Percentiles rank a stretch among this genome's conserved stretches.
Evolutionary conservation across 169 alveolate genomes (phyloP).

Genomic region (Plasmodium gonderi): DNA sequence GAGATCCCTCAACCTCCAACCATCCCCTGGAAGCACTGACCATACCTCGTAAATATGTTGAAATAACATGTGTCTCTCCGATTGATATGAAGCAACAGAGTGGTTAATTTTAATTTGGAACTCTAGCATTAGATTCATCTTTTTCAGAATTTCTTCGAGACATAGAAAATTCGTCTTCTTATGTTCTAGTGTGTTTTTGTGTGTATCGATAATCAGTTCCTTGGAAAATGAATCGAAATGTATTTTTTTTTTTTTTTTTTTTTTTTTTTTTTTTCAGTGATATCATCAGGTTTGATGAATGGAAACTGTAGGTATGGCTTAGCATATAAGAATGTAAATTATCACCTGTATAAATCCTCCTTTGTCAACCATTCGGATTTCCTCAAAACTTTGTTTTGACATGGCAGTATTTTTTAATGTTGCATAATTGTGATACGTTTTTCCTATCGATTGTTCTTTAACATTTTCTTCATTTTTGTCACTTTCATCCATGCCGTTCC

Average conservation of each 20-base stretch:
- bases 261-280: background rate
- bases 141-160: constrained; percentile 57
- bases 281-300: background rate
- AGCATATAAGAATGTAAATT: background rate
- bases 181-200: constrained; percentile 45
- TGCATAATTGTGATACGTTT: background rate
- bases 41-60: constrained; percentile 17
- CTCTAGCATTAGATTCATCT: constrained; percentile 15
- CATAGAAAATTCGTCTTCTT: constrained; percentile 45
- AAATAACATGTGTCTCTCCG: constrained; percentile 28
- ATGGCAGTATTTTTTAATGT: background rate
- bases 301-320: background rate
- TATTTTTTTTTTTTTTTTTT: background rate
- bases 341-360: constrained; percentile 8
- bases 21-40: no score
- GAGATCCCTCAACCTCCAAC: no score
- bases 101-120: constrained; percentile 22
- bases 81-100: background rate
- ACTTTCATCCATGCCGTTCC: background rate
- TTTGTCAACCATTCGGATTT: background rate
- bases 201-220: constrained; percentile 27
- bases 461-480: background rate
- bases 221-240: background rate
- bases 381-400: background rate
- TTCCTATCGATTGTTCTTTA: background rate